Base-by-base conservation (phyloP, 768 basidiomycete species). In the Leccinum uliginosum region DNA sequence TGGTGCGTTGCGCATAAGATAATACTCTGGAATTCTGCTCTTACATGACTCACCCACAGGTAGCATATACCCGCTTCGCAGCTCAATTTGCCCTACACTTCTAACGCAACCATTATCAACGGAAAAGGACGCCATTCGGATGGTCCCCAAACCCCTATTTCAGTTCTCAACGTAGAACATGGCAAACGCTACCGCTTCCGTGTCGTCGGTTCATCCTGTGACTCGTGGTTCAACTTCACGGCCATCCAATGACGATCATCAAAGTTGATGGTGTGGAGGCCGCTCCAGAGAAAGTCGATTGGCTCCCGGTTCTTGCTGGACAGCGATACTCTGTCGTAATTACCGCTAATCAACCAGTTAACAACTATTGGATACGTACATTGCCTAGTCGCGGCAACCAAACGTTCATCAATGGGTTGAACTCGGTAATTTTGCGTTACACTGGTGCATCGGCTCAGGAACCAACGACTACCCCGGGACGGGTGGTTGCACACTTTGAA, bases 361-460 rank as follows among this genome's bases (percentile, higher is more conserved):
- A 65, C 54, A 79, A 79, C 59, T 80, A 80, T 49, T 78, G 77
- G 75, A 67, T 78, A 24, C 75, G 74, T 10, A 70, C 72, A 10
- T 43, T 64, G 48, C 74, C 75, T 5, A 65, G 63, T 29, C 50
- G 54, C 15, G 68, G 69, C 2, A 66, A 63, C 11, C 60, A 57
- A 38, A 71, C 73, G 0, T 80, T 79, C 50, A 62, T 68, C 12
- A 61, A 61, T 19, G 71, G 74, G 4, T 64, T 63, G 54, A 77
- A 73, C 58, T 72, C 66, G 21, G 77, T 75, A 30, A 76, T 78
- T 43, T 59, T 78, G 10, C 72, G 78, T 24, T 78, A 78, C 55
- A 52, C 50, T 23, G 74, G 74, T 15, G 76, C 76, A 6, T 63
- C 67, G 6, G 38, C 29, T 6, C 56, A 29, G 12, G 78, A 79